Conservation (phyloP, 2,329 filamentous ascomycete species). For the Sporothrix brunneoviolacea region DNA sequence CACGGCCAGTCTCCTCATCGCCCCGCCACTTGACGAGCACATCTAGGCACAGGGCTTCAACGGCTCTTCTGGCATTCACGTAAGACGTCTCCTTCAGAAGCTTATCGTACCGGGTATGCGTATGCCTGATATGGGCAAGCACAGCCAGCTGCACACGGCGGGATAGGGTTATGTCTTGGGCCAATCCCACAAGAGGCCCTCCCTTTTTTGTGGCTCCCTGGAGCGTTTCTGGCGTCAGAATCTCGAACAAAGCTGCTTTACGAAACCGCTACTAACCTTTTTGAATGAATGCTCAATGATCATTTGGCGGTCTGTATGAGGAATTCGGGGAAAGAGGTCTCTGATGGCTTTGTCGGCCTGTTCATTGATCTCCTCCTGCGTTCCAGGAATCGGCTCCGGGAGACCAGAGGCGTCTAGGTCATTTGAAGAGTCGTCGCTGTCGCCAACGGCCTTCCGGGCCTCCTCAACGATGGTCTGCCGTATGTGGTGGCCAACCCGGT, state of each 20-base stretch:
- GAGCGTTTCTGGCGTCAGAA: too few relatives aligned
- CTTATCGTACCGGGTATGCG: slow-evolving; percentile 59
- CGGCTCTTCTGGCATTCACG: slow-evolving; percentile 53
- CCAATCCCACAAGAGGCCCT: slow-evolving; percentile 52
- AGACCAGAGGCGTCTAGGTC: slow-evolving; percentile 16
- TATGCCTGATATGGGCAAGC: slow-evolving; percentile 60
- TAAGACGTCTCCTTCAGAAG: slow-evolving; percentile 53
- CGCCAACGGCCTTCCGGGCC: slow-evolving; percentile 32
- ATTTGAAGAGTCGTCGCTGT: slow-evolving; percentile 23
- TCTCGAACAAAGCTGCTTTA: too few relatives aligned
- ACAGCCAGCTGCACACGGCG: slow-evolving; percentile 59
- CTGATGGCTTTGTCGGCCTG: slow-evolving; percentile 57
- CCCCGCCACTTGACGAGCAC: slow-evolving; percentile 66
- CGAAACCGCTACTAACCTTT: slow-evolving; percentile 39
- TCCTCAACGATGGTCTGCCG: slow-evolving; percentile 52
- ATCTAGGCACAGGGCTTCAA: slow-evolving; percentile 56
- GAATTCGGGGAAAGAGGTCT: slow-evolving; percentile 60
- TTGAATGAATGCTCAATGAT: slow-evolving; percentile 59
- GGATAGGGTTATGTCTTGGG: slow-evolving; percentile 48
- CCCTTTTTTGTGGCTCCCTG: slow-evolving; percentile 46
- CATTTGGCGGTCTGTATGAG: slow-evolving; percentile 55
- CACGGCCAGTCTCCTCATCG: slow-evolving; percentile 61
- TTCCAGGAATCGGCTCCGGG: slow-evolving; percentile 54
- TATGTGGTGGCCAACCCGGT: slow-evolving; percentile 56
- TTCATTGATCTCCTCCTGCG: slow-evolving; percentile 52